phyloP scores from a whole-genome alignment of 805 yeast species.

The Lipomyces orientalis region DNA sequence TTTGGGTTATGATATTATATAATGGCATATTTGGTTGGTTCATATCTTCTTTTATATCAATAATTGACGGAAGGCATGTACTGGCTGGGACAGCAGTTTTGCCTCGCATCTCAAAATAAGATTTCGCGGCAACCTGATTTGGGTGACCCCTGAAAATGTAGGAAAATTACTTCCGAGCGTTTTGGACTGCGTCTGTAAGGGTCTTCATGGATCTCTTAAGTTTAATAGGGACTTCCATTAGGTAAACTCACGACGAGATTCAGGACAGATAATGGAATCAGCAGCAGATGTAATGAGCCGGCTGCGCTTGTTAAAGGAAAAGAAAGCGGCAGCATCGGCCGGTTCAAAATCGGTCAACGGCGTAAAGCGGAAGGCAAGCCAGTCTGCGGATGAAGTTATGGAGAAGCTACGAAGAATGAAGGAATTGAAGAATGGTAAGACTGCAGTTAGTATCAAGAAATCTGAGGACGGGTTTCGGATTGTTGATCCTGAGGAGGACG shows the following conservation, averaged over 20 bases:
- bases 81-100: too few relatives aligned
- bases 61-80: background rate
- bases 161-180: too few relatives aligned
- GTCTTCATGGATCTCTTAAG: too few relatives aligned
- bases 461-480: constrained; percentile 15
- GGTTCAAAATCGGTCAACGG: background rate
- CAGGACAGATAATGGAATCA: constrained; percentile 21
- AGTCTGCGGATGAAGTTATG: constrained; percentile 29
- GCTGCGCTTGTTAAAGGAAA: constrained; percentile 22
- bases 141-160: background rate
- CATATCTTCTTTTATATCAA: background rate
- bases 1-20: background rate
- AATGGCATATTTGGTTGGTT: background rate
- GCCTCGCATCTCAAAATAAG: background rate
- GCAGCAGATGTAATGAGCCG: constrained; percentile 30
- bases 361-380: background rate
- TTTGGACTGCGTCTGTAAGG: too few relatives aligned
- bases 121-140: background rate
- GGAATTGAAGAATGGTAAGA: constrained; percentile 8
- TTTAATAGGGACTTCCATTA: background rate
- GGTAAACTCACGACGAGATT: background rate
- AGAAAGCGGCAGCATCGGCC: background rate
- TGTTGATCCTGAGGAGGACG: constrained; percentile 19
- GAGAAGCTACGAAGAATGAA: constrained; percentile 24
- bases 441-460: background rate